Evolutionary conservation across 129 eudicot species (phyloP).

Genomic region (Flaveria linearis): DNA sequence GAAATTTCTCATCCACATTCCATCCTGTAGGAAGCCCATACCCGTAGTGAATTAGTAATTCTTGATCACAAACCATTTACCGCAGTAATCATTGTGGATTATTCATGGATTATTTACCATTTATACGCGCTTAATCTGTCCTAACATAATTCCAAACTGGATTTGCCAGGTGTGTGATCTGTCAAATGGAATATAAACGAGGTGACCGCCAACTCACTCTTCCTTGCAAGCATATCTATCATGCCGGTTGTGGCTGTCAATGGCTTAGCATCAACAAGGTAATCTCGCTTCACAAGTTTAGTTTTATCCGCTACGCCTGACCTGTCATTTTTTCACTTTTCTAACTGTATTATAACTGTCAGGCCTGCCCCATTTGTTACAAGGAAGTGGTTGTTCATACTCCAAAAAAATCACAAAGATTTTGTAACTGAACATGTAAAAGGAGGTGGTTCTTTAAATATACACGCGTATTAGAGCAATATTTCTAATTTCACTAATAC

Average conservation of each 20-base stretch:
- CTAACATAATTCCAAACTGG: constrained; percentile 16
- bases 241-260: constrained; percentile 69
- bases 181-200: constrained; percentile 95
- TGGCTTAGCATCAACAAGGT: constrained; percentile 98
- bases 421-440: constrained; percentile 32
- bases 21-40: not conserved
- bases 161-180: constrained; percentile 77
- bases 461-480: constrained; percentile 20
- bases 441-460: constrained; percentile 7
- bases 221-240: constrained; percentile 94
- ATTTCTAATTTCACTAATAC: constrained; percentile 22
- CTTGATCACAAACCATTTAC: not conserved
- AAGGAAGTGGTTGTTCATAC: constrained; percentile 58
- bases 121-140: constrained; percentile 4
- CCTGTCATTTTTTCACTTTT: not conserved
- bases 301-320: not conserved
- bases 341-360: constrained; percentile 28
- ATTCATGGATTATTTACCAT: not conserved
- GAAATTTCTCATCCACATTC: not conserved
- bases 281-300: constrained; percentile 1
- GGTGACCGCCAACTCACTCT: constrained; percentile 76
- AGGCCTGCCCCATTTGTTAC: constrained; percentile 96
- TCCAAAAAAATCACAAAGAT: constrained; percentile 49
- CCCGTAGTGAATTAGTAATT: not conserved
- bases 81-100: not conserved